Evolutionary conservation across 2,329 filamentous ascomycete species (phyloP).

Genomic region (Penicillium sp.): DNA sequence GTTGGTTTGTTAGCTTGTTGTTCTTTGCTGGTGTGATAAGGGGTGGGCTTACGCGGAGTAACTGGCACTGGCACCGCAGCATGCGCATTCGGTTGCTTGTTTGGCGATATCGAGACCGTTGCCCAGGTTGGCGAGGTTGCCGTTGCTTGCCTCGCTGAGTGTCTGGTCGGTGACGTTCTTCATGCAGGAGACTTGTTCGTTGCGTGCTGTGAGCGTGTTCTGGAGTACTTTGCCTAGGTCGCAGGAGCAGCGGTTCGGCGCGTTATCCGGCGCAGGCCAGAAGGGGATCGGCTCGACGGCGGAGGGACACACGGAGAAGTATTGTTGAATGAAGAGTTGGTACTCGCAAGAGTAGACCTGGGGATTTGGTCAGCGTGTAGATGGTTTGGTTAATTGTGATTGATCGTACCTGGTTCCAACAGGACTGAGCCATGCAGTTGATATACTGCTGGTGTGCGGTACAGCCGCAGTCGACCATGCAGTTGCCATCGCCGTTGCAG

Average conservation of each 20-base stretch:
- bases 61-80: conserved; percentile 35
- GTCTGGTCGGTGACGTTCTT: conserved; percentile 16
- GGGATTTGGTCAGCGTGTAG: not conserved
- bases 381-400: not conserved
- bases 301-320: conserved; percentile 30
- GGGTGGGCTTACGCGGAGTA: conserved; percentile 31
- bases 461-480: conserved; percentile 23
- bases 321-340: conserved; percentile 36
- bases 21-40: not conserved
- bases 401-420: conserved; percentile 37
- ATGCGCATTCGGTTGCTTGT: conserved; percentile 30
- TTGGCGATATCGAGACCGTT: conserved; percentile 21
- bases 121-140: conserved; percentile 17
- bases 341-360: conserved; percentile 41
- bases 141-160: conserved; percentile 6
- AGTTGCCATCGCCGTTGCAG: conserved; percentile 21
- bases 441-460: conserved; percentile 25
- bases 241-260: conserved; percentile 36
- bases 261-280: conserved; percentile 36
- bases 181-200: conserved; percentile 20
- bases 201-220: conserved; percentile 17
- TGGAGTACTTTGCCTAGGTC: conserved; percentile 32
- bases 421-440: conserved; percentile 38
- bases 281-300: conserved; percentile 36
- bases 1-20: not conserved